Conservation (phyloP, 1,139 yeast species). For the Pichia sp. region DNA sequence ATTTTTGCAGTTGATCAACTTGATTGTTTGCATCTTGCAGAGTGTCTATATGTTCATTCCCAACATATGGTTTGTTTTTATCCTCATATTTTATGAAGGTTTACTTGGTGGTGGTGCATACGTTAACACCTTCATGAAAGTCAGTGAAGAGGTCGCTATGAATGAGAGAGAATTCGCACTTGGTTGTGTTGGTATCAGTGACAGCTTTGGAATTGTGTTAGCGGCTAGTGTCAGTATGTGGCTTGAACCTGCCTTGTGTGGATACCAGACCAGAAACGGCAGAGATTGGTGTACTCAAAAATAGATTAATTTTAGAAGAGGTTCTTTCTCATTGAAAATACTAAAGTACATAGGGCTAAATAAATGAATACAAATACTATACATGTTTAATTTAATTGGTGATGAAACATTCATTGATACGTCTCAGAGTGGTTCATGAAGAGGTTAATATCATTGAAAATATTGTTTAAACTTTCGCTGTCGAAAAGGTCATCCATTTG, state of each 20-base stretch:
- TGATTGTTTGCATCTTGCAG: conserved; percentile 53
- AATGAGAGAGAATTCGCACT: conserved; percentile 73
- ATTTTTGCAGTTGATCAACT: conserved; percentile 59
- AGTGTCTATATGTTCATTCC: conserved; percentile 56
- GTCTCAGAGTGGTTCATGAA: not conserved
- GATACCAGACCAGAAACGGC: conserved; percentile 56
- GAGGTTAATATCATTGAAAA: conserved; percentile 5
- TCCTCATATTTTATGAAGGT: conserved; percentile 76
- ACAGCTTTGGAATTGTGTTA: conserved; percentile 76
- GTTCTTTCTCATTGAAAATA: not conserved
- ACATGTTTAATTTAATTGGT: not conserved
- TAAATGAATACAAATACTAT: too few relatives aligned
- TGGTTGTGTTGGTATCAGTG: conserved; percentile 93
- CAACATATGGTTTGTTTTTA: conserved; percentile 56
- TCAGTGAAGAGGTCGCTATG: conserved; percentile 53
- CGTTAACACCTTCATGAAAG: conserved; percentile 78
- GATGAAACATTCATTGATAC: conserved; percentile 2
- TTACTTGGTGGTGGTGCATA: conserved; percentile 85
- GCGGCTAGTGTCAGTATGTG: conserved; percentile 74
- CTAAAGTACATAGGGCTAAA: too few relatives aligned
- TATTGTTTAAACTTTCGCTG: conserved; percentile 1
- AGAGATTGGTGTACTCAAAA: conserved; percentile 54
- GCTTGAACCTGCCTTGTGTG: conserved; percentile 69
- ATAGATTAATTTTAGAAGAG: too few relatives aligned
- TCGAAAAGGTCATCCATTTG: conserved; percentile 2